Base-by-base conservation (phyloP, 2,329 filamentous ascomycete species). In the Fusarium oxysporum region DNA sequence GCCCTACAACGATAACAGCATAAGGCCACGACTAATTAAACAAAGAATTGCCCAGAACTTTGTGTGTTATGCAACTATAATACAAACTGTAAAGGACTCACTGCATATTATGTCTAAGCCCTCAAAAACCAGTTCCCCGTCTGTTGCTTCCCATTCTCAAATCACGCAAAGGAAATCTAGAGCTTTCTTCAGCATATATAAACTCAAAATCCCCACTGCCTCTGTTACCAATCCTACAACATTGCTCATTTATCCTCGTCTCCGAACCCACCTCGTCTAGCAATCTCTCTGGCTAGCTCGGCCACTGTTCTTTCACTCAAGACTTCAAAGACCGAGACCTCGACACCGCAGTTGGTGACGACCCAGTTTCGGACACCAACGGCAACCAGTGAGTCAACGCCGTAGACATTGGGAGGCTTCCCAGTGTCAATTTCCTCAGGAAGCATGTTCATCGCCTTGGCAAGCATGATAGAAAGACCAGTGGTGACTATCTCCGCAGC, bases 351-450 rank as follows among this genome's bases (percentile, higher is more conserved):
- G 68, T 84, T 83, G 54, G 82, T 80, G 4, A 82, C 78, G 9
- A 88, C 82, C 86, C 86, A 88, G 70, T 84, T 87, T n/a, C 86
- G 82, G 12, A 88, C 78, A 16, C 84, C 85, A n/a, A 88, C 85
- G 3, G 86, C 86, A 9, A 87, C 84, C 12, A 89, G 80, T 1
- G 85, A 87, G 77, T 89, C 87, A 11, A 88, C 84, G 1, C 86
- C 87, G 65, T 88, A 88, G 7, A 82, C 83, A 37, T 80, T 82
- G 7, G 84, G 81, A 3, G 83, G 77, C 62, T 80, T 81, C 37
- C 77, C 76, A 40, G 79, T 75, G 67, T 87, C 84, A n/a, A 87
- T 81, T 54, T 86, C 85, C 51, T 83, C 82, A 1, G 81, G 78
- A 6, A 82, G 74, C 80, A 86, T 83, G 63, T 82, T 85, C 81